Evolutionary conservation across 495 filamentous ascomycete genomes (phyloP), one percentile per base, ranked within the genome.

Genomic region (Penicillium subrubescens): DNA sequence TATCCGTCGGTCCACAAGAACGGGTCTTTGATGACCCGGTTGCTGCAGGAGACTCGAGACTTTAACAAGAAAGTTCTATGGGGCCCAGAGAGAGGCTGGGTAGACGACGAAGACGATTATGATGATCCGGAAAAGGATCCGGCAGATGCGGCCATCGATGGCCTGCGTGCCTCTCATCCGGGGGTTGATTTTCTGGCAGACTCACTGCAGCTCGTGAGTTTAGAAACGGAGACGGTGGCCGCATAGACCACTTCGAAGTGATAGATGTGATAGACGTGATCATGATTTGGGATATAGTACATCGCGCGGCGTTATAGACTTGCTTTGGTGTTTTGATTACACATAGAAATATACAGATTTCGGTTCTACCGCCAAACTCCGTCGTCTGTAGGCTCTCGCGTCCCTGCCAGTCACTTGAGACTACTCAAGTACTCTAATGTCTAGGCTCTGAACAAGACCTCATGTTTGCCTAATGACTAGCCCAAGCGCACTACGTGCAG

Each of bases 1-100:
- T 92, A 84, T 75, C 79, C 85, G 0, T 87, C 87, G 53, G 91
- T 96, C 25, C 85, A 85, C 74, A 88, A 88, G 69, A 79, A 81
- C 19, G 89, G 89, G 11, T 82, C 83, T 37, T 81, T 97, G 73
- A 90, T 97, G 85, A 74, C 72, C n/a, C 85, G 85, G 17, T 75
- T 97, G 27, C 66, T 90, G 25, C 73, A 85, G 2, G 85, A 89
- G 27, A 82, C 84, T 0, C 77, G 72, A 14, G 65, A 72, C 15
- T 79, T 79, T 3, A 72, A 81, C 8, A 86, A 86, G 70, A 81
- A 77, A 61, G 82, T 93, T 29, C 74, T 74, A 19, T 94, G 91
- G 89, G 91, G 90, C 5, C 85, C 86, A 8, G 84, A 91, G 64
- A 79, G 89, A 59, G 86, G 89, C 8, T 93, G 90, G 90, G 75